Percentiles rank a stretch among this genome's conserved stretches.
These are phyloP conservation scores for Pythium myriotylum DNA, from an alignment of 352 stramenopile genomes.

Conservation along the genomic window DNA sequence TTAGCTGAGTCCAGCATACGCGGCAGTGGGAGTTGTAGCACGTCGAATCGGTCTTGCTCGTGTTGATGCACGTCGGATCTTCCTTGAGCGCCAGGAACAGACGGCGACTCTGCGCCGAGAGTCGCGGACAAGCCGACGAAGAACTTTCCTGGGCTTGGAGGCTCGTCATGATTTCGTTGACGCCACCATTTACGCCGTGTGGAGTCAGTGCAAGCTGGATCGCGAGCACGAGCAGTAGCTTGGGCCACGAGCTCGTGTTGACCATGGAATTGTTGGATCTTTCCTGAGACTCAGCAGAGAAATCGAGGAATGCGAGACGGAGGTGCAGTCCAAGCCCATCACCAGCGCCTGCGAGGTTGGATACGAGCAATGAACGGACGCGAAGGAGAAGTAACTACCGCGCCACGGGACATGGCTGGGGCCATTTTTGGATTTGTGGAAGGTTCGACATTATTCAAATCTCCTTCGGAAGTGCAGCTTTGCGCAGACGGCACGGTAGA, in stretches of 20 bases:
- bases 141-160: background rate
- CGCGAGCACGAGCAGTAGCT: slow-evolving; percentile 9
- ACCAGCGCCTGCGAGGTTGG: no score
- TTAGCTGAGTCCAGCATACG: slow-evolving; percentile 9
- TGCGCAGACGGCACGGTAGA: no score
- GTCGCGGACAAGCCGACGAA: slow-evolving; percentile 2
- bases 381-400: no score
- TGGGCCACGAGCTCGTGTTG: slow-evolving; percentile 11
- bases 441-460: no score
- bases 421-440: no score
- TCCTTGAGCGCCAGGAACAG: slow-evolving; percentile 8
- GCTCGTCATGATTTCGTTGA: background rate
- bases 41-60: slow-evolving; percentile 10
- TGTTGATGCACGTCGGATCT: slow-evolving; percentile 10
- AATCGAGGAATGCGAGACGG: slow-evolving; percentile 13
- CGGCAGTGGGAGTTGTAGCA: slow-evolving; percentile 17
- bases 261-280: slow-evolving; percentile 8
- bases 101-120: slow-evolving; percentile 12
- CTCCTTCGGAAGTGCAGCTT: no score
- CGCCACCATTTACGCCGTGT: background rate
- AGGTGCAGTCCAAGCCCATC: background rate
- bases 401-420: no score
- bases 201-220: slow-evolving; percentile 5
- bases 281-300: background rate
- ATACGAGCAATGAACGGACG: no score